Evolutionary conservation across 345 rosid species (phyloP).

Genomic region (Balakata baccata): DNA sequence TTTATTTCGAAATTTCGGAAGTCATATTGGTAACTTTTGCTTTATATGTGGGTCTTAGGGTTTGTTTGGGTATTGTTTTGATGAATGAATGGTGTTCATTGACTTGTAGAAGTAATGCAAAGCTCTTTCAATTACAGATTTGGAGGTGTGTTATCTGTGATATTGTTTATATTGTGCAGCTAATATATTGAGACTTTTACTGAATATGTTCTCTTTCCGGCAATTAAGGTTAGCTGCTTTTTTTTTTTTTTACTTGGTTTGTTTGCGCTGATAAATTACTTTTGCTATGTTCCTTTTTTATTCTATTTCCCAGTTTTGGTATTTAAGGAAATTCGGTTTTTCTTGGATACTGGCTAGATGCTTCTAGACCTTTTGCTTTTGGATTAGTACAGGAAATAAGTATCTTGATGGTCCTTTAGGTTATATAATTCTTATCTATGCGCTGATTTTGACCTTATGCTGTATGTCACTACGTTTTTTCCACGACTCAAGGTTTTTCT

Average conservation of each 20-base stretch:
- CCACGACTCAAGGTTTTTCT: too few relatives aligned
- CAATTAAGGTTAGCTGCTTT: not conserved
- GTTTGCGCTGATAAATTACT: not conserved
- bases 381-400: not conserved
- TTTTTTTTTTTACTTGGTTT: not conserved
- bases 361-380: not conserved
- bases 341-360: too few relatives aligned
- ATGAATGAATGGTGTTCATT: constrained; percentile 21
- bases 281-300: not conserved
- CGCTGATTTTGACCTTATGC: not conserved
- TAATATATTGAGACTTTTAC: not conserved
- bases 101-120: constrained; percentile 25
- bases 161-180: not conserved
- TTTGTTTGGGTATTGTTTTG: constrained; percentile 17
- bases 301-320: not conserved
- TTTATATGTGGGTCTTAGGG: constrained; percentile 16
- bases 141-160: not conserved
- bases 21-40: constrained; percentile 2
- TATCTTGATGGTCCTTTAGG: not conserved
- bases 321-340: not conserved
- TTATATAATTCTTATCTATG: not conserved
- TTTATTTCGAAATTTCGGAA: constrained; percentile 6
- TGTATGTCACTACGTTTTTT: not conserved
- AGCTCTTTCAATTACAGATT: constrained; percentile 12
- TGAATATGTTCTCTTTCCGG: not conserved